phyloP scores from a whole-genome alignment of 345 rosid genomes.

The Mallotus nudiflorus region DNA sequence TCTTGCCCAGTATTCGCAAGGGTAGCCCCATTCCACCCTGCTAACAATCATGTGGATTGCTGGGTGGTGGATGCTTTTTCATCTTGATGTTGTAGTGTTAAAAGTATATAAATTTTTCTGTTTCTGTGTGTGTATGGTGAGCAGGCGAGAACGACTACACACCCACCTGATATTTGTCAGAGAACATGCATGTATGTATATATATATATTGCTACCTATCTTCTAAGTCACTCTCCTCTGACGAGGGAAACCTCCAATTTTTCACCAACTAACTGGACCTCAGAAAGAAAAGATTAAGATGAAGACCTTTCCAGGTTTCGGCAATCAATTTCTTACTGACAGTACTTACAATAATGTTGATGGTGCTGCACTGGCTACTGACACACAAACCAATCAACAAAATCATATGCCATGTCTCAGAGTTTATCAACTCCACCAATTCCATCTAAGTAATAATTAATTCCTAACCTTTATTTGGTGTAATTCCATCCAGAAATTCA shows the following conservation, averaged over 20 bases:
- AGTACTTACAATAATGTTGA: not conserved
- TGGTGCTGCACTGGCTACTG: too few relatives aligned
- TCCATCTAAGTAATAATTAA: too few relatives aligned
- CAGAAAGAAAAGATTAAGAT: not conserved
- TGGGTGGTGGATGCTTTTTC: not conserved
- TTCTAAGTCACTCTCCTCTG: not conserved
- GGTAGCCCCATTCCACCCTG: slow-evolving; percentile 10
- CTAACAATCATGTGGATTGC: not conserved
- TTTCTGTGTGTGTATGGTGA: not conserved
- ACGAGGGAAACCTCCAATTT: not conserved
- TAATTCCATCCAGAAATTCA: too few relatives aligned
- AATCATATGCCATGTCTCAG: too few relatives aligned
- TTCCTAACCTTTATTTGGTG: too few relatives aligned
- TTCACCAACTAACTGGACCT: too few relatives aligned
- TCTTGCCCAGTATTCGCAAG: not conserved
- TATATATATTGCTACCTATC: not conserved
- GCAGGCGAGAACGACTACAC: too few relatives aligned
- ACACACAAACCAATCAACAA: too few relatives aligned
- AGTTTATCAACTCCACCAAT: too few relatives aligned
- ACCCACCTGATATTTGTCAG: slow-evolving; percentile 15
- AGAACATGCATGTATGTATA: not conserved
- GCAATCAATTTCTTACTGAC: not conserved
- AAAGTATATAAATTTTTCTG: not conserved
- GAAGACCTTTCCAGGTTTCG: not conserved
- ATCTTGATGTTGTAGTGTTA: too few relatives aligned